Evolutionary conservation across 163 green algal genomes (phyloP), one percentile per base, ranked within the genome.

Genomic region (Scenedesmus sp.): DNA sequence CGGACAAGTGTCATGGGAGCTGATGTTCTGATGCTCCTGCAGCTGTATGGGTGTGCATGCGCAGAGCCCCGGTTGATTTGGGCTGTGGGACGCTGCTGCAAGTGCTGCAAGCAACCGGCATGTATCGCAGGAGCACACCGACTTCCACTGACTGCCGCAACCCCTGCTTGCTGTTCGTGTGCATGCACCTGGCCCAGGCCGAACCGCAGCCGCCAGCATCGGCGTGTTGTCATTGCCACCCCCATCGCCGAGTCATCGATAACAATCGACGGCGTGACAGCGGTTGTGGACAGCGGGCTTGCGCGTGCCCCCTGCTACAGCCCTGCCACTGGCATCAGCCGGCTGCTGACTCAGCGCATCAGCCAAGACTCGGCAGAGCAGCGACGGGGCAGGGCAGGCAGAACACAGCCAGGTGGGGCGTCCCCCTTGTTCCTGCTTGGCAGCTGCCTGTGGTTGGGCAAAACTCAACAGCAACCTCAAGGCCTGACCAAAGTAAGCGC

Each of bases 181-280:
- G 37, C 30, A 76, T 76, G 30, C 2, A 15, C 37, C 61, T 46
- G n/a, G 15, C 53, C 9, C 79, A 83, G 72, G 42, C 59, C 53
- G 7, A 37, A 49, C n/a, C 61, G 33, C 68, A 83, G 53, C 53
- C 53, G 49, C 20, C 95, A 98, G 83, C 80, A 95, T 53, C 91
- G 98, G 24, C 97, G 98, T 86, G 95, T 98, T 16, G 94, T 99
- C 56, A 91, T 98, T n/a, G 93, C 98, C 16, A 99, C 97, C 1
- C 98, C 98, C 86, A 97, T 99, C 9, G 98, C 98, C 0, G 98
- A 99, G 91, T 98, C 97, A 15, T 97, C 92, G 0, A 91, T 99
- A 0, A 99, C 97, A 0, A 96, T 99, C 20, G 97, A 99, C 51
- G 97, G 96, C 53, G 95, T 98, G 44, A 94, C 96, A 43, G 99